Evolutionary conservation across 106 monocot species (phyloP).

Genomic region (Platanthera zijinensis): DNA sequence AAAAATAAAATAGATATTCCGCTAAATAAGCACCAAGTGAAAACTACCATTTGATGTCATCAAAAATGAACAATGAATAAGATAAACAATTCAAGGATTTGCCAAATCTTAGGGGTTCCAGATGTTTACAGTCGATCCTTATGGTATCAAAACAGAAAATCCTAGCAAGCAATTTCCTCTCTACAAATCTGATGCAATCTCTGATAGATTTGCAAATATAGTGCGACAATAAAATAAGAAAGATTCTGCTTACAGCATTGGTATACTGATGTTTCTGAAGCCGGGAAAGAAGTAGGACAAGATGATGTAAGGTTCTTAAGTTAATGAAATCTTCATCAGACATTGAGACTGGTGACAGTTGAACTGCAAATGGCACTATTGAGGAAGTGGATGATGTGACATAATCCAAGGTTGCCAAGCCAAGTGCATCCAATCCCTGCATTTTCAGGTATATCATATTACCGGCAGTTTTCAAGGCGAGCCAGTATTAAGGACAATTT

Average conservation of each 20-base stretch:
- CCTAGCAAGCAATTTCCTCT: neutral
- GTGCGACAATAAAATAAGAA: neutral
- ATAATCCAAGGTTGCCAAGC: conserved; percentile 52
- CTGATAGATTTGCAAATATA: neutral
- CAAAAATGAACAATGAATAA: neutral
- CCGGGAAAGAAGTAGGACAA: conserved; percentile 54
- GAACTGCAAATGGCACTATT: conserved; percentile 40
- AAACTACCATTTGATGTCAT: neutral
- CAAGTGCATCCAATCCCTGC: conserved; percentile 94
- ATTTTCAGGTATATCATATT: conserved; percentile 2
- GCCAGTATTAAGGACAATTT: neutral
- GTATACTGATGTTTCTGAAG: conserved; percentile 39
- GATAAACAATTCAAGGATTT: conserved; percentile 1
- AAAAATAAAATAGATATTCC: no score
- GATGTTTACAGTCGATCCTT: neutral
- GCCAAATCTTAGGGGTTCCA: neutral
- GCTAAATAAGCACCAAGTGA: neutral
- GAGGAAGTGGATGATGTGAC: conserved; percentile 48
- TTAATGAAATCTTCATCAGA: conserved; percentile 65
- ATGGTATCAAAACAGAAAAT: neutral
- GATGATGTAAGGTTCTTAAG: conserved; percentile 64
- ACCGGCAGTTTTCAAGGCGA: neutral
- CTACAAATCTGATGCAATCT: neutral
- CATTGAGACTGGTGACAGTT: conserved; percentile 31
- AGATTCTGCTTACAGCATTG: conserved; percentile 33